These are phyloP conservation scores for Sequoiadendron giganteum DNA, from an alignment of 75 land plant species.

Conservation along the genomic window DNA sequence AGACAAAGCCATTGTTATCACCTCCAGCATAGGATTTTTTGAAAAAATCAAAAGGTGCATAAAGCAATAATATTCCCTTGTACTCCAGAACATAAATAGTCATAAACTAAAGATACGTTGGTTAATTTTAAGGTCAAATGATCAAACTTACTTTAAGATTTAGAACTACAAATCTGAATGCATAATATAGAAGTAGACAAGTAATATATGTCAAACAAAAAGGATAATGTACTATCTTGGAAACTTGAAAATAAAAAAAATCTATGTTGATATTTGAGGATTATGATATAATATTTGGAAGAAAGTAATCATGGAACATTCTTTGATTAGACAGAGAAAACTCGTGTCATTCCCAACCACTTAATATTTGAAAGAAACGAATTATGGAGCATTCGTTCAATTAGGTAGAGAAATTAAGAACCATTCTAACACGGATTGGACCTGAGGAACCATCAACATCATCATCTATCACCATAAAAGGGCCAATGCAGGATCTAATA, in stretches of 20 bases:
- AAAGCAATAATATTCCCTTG: neutral
- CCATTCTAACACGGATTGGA: too few species aligned
- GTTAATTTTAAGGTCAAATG: neutral
- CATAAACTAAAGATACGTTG: neutral
- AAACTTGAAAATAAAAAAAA: neutral
- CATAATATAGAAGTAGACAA: neutral
- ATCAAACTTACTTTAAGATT: neutral
- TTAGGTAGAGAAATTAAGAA: too few species aligned
- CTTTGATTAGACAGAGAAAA: too few species aligned
- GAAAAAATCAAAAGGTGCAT: neutral
- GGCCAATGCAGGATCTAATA: too few species aligned
- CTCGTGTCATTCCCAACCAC: neutral
- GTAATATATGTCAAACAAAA: neutral
- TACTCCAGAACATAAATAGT: neutral
- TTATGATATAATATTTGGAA: neutral
- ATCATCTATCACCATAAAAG: too few species aligned
- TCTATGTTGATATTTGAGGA: neutral
- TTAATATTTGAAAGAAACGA: too few species aligned
- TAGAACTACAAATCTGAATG: neutral
- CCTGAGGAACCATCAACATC: too few species aligned
- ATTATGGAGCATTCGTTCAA: too few species aligned
- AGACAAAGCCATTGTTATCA: neutral
- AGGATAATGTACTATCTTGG: neutral
- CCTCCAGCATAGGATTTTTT: neutral
- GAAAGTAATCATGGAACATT: neutral